Percentiles rank a stretch among this genome's conserved stretches.
Conservation (phyloP, 345 rosid species). For the Ceriops decandra region DNA sequence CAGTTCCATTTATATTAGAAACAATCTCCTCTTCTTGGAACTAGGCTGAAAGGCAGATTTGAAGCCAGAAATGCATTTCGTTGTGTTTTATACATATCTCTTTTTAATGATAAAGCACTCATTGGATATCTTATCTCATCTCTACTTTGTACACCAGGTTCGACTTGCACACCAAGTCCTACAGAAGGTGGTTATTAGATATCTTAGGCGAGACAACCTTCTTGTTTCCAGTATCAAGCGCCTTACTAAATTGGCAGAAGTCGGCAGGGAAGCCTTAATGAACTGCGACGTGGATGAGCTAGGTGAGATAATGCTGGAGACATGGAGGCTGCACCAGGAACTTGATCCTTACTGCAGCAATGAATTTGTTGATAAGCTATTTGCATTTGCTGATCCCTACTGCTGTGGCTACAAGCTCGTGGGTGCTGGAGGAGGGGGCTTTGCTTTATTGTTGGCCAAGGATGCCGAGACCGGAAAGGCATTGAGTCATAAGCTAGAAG, state of each 20-base stretch:
- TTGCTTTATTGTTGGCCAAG: slow-evolving; percentile 67
- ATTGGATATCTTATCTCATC: no score
- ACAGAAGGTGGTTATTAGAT: slow-evolving; percentile 84
- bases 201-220: slow-evolving; percentile 78
- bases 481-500: slow-evolving; percentile 47
- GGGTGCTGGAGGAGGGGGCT: slow-evolving; percentile 98
- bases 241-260: slow-evolving; percentile 71
- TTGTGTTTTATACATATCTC: no score
- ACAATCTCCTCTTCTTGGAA: no score
- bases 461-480: slow-evolving; percentile 46
- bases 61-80: not conserved
- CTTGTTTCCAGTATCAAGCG: slow-evolving; percentile 81
- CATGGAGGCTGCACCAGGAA: slow-evolving; percentile 97
- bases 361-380: slow-evolving; percentile 72
- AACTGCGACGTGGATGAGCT: slow-evolving; percentile 69
- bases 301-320: slow-evolving; percentile 87
- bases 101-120: no score
- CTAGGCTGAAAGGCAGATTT: no score
- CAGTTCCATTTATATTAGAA: no score
- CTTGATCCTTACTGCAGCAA: slow-evolving; percentile 96
- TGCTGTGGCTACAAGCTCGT: slow-evolving; percentile 93
- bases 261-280: slow-evolving; percentile 90
- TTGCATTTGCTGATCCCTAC: slow-evolving; percentile 58
- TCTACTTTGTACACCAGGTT: slow-evolving; percentile 43
- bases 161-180: slow-evolving; percentile 89